Percentiles rank a stretch among this genome's conserved stretches.
phyloP scores from a whole-genome alignment of 2,329 filamentous ascomycete species.

The Parafenestella ontariensis region DNA sequence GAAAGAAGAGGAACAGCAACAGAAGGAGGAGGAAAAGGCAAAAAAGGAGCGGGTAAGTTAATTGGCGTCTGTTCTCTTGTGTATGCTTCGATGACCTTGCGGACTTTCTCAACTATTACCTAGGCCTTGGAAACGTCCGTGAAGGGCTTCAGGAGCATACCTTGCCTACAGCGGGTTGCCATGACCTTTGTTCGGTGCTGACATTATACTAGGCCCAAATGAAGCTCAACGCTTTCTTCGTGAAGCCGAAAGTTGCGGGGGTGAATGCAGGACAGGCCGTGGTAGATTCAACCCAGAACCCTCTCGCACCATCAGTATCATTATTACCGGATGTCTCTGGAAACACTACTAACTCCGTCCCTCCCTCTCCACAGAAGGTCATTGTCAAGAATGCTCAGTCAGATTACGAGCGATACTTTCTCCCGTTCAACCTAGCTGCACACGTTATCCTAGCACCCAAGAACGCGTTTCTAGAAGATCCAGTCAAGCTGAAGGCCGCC shows the following conservation, averaged over 20 bases:
- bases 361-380: constrained; percentile 45
- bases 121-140: neutral
- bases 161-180: too few relatives aligned
- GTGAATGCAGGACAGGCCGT: constrained; percentile 32
- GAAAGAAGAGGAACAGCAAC: constrained; percentile 57
- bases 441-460: constrained; percentile 73
- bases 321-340: constrained; percentile 30
- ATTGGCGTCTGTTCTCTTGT: neutral
- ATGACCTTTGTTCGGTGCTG: constrained; percentile 14
- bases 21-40: constrained; percentile 49
- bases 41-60: constrained; percentile 51
- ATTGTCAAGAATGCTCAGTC: constrained; percentile 42
- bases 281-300: constrained; percentile 45
- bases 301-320: constrained; percentile 35
- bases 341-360: constrained; percentile 31
- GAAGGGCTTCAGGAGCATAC: neutral
- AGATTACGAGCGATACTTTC: constrained; percentile 69
- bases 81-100: neutral
- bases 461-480: constrained; percentile 44
- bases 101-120: too few relatives aligned
- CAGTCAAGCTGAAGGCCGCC: constrained; percentile 36
- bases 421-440: constrained; percentile 80
- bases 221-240: constrained; percentile 55
- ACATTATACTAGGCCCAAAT: constrained; percentile 46
- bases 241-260: constrained; percentile 48